Evolutionary conservation across 352 stramenopile species (phyloP).

Genomic region (Globisporangium megalacanthum): DNA sequence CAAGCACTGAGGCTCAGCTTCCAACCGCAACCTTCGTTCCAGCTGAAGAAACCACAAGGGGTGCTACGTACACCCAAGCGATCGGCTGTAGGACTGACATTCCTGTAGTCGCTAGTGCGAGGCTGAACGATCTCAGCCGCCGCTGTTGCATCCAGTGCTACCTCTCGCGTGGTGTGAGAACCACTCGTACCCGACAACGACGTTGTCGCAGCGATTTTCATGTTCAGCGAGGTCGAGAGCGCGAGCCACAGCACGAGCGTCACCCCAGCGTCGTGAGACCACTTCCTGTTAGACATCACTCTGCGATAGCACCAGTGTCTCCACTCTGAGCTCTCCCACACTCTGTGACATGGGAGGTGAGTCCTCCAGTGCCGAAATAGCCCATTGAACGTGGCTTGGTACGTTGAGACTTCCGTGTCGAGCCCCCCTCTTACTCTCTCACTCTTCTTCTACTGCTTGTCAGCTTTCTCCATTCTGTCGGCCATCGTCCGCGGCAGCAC

Average conservation of each 20-base stretch:
- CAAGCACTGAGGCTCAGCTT: background rate
- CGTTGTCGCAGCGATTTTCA: too few species aligned
- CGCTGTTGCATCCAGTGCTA: background rate
- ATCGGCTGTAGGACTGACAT: background rate
- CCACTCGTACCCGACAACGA: too few species aligned
- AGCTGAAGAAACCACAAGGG: background rate
- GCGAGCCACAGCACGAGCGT: background rate
- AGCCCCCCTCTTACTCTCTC: background rate
- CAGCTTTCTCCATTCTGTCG: constrained; percentile 1
- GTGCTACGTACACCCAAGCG: background rate
- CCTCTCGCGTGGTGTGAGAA: background rate
- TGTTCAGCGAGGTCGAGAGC: background rate
- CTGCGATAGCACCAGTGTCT: too few species aligned
- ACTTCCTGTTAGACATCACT: background rate
- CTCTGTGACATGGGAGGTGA: too few species aligned
- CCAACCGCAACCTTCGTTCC: too few species aligned
- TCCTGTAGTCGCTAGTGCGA: background rate
- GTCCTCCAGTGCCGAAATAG: too few species aligned
- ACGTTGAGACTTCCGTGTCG: background rate
- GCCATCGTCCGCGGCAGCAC: constrained; percentile 14
- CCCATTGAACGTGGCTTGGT: background rate
- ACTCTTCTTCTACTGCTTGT: constrained; percentile 2
- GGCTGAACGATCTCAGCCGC: background rate
- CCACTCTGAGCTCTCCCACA: too few species aligned
- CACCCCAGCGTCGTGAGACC: too few species aligned